Evolutionary conservation across 495 filamentous ascomycete species (phyloP).

Genomic region (Astrocystis sublimbata): DNA sequence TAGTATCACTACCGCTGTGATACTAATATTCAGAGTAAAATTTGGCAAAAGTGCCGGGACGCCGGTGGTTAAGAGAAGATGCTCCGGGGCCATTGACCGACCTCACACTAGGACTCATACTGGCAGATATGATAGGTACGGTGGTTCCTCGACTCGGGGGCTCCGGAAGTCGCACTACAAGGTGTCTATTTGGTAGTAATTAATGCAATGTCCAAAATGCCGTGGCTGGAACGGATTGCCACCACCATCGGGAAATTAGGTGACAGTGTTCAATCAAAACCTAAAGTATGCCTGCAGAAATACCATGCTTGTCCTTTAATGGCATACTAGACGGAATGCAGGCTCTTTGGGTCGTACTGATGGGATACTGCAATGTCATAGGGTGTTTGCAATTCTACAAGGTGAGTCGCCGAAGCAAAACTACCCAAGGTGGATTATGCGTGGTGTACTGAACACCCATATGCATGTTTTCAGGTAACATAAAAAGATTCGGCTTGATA

Average conservation of each 20-base stretch:
- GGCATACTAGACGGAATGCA: conserved; percentile 10
- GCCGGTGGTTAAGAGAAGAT: conserved; percentile 4
- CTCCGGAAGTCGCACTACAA: conserved; percentile 3
- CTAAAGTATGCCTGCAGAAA: conserved; percentile 16
- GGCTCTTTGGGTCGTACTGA: conserved; percentile 12
- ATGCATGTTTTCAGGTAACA: conserved; percentile 16
- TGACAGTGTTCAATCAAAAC: conserved; percentile 12
- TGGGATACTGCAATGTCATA: conserved; percentile 17
- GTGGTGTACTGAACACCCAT: background rate
- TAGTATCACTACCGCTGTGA: background rate
- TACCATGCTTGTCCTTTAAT: conserved; percentile 17
- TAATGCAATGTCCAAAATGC: conserved; percentile 18
- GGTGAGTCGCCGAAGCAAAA: conserved; percentile 17
- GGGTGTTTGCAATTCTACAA: conserved; percentile 9
- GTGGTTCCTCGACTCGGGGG: background rate
- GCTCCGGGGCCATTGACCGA: conserved; percentile 6
- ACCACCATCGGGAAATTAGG: conserved; percentile 2
- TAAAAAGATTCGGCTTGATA: background rate
- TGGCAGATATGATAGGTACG: conserved; percentile 8
- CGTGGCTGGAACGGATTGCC: conserved; percentile 12
- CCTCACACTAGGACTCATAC: too few species aligned
- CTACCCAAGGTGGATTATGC: conserved; percentile 12
- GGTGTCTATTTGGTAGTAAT: background rate
- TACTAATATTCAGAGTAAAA: too few species aligned
- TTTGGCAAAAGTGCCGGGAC: conserved; percentile 2